Evolutionary conservation across 768 basidiomycete genomes (phyloP), one percentile per base, ranked within the genome.

Genomic region (Naganishia onofrii): DNA sequence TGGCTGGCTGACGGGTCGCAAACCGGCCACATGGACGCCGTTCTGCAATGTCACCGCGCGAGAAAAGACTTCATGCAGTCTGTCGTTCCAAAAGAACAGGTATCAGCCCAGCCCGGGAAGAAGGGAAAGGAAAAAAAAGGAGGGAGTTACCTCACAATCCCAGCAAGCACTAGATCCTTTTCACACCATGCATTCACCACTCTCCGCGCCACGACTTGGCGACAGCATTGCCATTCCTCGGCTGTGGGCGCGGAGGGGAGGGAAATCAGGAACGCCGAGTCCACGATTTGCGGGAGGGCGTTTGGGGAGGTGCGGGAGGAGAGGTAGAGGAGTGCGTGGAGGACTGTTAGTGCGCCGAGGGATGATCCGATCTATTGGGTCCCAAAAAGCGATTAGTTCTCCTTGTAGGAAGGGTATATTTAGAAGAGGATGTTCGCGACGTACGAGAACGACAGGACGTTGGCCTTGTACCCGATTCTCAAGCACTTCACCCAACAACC

Each of bases 401-500:
- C 15, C 42, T 36, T 36, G 4, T 12, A 36, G n/a, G n/a, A n/a
- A n/a, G n/a, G n/a, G n/a, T n/a, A n/a, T n/a, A n/a, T n/a, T n/a
- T n/a, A n/a, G n/a, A n/a, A n/a, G n/a, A n/a, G n/a, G n/a, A n/a
- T n/a, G n/a, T n/a, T n/a, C n/a, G 15, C 12, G 12, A 74, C 82
- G 23, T 52, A 83, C 82, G 38, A 84, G 76, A 5, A 82, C 76
- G 9, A 82, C 81, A 0, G 84, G 84, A 10, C 84, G 75, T 66
- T 82, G 78, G 7, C 84, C 84, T 68, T 84, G 84, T 0, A 84
- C 80, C 26, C 79, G 67, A 54, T 83, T 82, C 57, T 81, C 80
- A n/a, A 85, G 75, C 19, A 84, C 82, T 46, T 84, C 82, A 0
- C 83, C 84, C 7, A 85, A 78, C 2, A 85, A 67, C 9, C 79